These are phyloP conservation scores for Waltiozyma sp. DNA, from an alignment of 1,139 yeast species.

Conservation along the genomic window DNA sequence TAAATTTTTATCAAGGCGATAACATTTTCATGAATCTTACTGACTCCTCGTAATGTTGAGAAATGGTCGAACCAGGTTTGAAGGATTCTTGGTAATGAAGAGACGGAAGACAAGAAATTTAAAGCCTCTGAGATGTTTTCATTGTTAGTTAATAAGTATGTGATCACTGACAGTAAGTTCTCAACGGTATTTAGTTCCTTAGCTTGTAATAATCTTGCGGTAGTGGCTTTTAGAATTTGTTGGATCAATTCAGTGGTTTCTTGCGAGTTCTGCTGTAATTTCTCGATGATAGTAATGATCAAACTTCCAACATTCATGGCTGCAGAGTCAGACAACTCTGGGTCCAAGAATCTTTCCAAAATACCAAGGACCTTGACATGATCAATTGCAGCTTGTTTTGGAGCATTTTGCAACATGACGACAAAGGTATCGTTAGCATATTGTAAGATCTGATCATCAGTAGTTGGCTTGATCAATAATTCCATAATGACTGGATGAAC, in stretches of 20 bases:
- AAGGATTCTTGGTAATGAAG: constrained; percentile 32
- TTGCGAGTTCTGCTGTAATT: constrained; percentile 29
- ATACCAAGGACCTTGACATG: constrained; percentile 35
- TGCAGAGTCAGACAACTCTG: constrained; percentile 66
- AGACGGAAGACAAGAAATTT: constrained; percentile 8
- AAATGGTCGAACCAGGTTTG: constrained; percentile 79
- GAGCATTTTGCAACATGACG: constrained; percentile 26
- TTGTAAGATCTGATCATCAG: constrained; percentile 80
- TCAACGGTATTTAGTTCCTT: constrained; percentile 65
- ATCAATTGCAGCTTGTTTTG: background rate
- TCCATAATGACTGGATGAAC: constrained; percentile 3
- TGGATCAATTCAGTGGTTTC: constrained; percentile 35
- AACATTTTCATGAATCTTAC: constrained; percentile 59
- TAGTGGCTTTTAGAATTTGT: constrained; percentile 62
- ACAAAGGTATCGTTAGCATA: constrained; percentile 68
- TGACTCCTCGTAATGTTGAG: constrained; percentile 65
- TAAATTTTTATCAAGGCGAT: constrained; percentile 60
- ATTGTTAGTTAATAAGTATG: constrained; percentile 55
- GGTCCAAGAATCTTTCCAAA: constrained; percentile 61
- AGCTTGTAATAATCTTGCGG: constrained; percentile 51
- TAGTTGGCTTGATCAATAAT: constrained; percentile 18
- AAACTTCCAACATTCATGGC: constrained; percentile 66
- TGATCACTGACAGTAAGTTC: constrained; percentile 65
- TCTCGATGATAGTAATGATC: constrained; percentile 51
- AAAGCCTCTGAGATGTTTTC: constrained; percentile 56